Base-by-base conservation (phyloP, 371 early-diverging fungal genomes). In the Rhizomucor pusillus region DNA sequence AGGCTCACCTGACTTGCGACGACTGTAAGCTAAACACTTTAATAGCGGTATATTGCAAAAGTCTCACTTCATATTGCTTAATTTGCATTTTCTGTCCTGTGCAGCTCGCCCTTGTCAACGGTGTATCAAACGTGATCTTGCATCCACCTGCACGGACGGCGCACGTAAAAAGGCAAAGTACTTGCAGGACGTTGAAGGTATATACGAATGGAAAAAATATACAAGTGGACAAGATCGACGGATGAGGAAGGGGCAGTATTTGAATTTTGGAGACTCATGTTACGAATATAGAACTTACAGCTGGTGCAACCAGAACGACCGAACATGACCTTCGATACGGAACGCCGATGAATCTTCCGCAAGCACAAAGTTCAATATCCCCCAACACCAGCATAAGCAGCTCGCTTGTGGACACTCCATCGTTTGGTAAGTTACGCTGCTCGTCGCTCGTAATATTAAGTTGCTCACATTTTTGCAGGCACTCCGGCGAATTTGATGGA, bases 111-210 rank as follows among this genome's bases (percentile, higher is more conserved):
- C 69, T 14, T 69, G 69, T 47, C 69, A 69, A 54, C 56, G 69
- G n/a, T 69, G 69, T 51, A 62, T 65, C 36, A 69, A 69, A 41
- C 62, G 69, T 51, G 69, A 58, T 36, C 49, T 69, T 35, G 62
- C 62, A 43, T 54, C 49, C 19, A 65, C 65, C 23, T 69, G 69
- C 35, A 60, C 62, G 20, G 69, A 69, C 47, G 69, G 69, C 9
- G 48, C 62, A 22, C 35, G 69, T 19, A 69, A 69, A 44, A 53
- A 62, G 13, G 92, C 94, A 29, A 93, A 93, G 70, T 93, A 93
- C 54, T 74, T 93, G 50, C 75, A 79, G 43, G 86, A 85, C 24
- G 45, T 57, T 63, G 51, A 71, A 59, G 52, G 4, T 19, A 58
- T 59, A 25, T 66, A 56, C 33, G 13, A 24, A n/a, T n/a, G n/a